Base-by-base conservation (phyloP, 208 protist genomes). In the Trypanosoma platydactyli region DNA sequence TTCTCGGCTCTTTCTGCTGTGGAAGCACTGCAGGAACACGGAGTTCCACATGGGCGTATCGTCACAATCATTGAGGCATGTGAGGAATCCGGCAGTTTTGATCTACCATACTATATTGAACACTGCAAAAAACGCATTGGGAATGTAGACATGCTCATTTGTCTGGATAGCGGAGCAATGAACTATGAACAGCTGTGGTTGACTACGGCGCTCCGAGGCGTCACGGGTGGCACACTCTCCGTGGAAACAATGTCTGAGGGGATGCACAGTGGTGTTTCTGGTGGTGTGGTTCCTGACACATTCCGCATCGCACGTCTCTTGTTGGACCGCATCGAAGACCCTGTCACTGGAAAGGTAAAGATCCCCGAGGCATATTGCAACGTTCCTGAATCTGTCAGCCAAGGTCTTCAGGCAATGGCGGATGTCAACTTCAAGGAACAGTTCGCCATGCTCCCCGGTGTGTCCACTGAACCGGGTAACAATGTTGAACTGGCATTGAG, bases 181-280 rank as follows among this genome's bases (percentile, higher is more conserved):
- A 98, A 97, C 66, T 98, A 98, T 68, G 83, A 97, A n/a, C 86
- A 97, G 70, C 55, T 98, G 30, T 99, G 95, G 95, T 79, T 98
- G 27, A 98, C 94, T 49, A 94, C 89, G 12, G 96, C 92, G 5
- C 79, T 99, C 35, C 90, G 97, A 56, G 97, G 97, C 38, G 70
- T 98, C 9, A 58, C 82, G 1, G 80, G 64, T 46, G 97, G 95
- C 45, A 70, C 81, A 30, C 82, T 99, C 18, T 80, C 64, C 0
- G 90, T 98, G 13, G 62, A 81, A 46, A 85, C 90, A 11, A 69
- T 97, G 49, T 86, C 48, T 16, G 88, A 98, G 76, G 86, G 94
- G 50, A 89, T 97, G 68, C 97, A 98, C 82, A 92, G 78, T 55
- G 97, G 97, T 25, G 30, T 94, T 15, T 86, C 81, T 20, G 91